These are phyloP conservation scores for Lactifluus pinguis DNA, from an alignment of 768 basidiomycete species.

Conservation along the genomic window DNA sequence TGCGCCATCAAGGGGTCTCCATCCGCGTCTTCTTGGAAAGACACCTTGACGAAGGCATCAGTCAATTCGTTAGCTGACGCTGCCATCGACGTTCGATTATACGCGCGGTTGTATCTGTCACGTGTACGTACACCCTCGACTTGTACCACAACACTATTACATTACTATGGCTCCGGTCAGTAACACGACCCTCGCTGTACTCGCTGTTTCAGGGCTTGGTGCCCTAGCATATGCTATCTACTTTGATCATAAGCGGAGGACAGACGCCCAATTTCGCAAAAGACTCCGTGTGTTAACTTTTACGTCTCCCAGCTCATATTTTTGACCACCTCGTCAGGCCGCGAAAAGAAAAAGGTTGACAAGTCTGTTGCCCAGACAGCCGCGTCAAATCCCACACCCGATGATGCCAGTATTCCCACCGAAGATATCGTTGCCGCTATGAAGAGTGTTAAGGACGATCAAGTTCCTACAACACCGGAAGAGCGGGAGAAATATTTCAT, in stretches of 20 bases:
- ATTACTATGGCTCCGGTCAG: constrained; percentile 15
- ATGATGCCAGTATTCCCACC: constrained; percentile 30
- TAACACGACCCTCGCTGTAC: constrained; percentile 30
- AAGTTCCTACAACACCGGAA: constrained; percentile 55
- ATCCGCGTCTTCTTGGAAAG: constrained; percentile 28
- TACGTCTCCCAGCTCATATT: not conserved
- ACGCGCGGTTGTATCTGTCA: not conserved
- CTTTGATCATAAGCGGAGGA: constrained; percentile 92
- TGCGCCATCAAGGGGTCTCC: constrained; percentile 36
- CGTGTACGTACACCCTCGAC: not conserved
- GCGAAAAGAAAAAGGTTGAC: constrained; percentile 84
- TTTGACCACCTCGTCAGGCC: constrained; percentile 42
- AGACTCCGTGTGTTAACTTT: constrained; percentile 36
- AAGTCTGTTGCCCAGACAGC: constrained; percentile 41
- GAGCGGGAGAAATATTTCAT: constrained; percentile 88
- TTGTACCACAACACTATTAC: too few relatives aligned
- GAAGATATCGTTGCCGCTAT: constrained; percentile 57
- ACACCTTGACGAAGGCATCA: constrained; percentile 40
- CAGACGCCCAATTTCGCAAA: constrained; percentile 80
- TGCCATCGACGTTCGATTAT: not conserved
- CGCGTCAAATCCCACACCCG: constrained; percentile 24
- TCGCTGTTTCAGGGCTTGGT: constrained; percentile 38
- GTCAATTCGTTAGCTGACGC: constrained; percentile 20
- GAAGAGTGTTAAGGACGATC: constrained; percentile 59
- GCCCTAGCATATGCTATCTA: constrained; percentile 80